Percentiles rank a stretch among this genome's conserved stretches.
Evolutionary conservation across 768 basidiomycete genomes (phyloP).

Genomic region (Phallus indusiatus): DNA sequence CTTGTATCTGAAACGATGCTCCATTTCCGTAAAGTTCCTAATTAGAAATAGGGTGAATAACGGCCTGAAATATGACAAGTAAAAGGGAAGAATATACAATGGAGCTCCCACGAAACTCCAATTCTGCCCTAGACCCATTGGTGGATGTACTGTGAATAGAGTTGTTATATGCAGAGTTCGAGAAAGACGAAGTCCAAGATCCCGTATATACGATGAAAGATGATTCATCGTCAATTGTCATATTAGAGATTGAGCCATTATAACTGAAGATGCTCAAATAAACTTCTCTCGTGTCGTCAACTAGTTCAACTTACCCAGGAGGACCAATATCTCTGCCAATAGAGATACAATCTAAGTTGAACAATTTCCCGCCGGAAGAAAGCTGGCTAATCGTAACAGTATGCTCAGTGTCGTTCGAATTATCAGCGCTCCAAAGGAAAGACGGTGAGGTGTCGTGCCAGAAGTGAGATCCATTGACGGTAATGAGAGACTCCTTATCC

Average conservation of each 20-base stretch:
- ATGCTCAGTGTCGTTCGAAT: not conserved
- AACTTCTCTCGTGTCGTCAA: not conserved
- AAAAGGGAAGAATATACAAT: not conserved
- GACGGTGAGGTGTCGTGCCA: not conserved
- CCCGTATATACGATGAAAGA: not conserved
- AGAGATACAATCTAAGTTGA: not conserved
- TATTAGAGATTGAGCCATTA: not conserved
- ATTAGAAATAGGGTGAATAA: not conserved
- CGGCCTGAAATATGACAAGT: not conserved
- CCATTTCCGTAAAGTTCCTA: not conserved
- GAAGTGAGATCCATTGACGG: not conserved
- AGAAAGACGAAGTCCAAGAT: not conserved
- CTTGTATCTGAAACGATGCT: not conserved
- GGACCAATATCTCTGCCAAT: not conserved
- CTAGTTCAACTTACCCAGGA: not conserved
- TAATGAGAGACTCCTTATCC: not conserved
- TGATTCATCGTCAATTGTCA: not conserved
- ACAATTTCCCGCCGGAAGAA: not conserved
- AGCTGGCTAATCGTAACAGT: not conserved
- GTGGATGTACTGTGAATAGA: not conserved
- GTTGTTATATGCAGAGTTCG: not conserved
- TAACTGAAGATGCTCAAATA: not conserved
- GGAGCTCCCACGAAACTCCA: not conserved
- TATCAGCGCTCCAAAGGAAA: not conserved
- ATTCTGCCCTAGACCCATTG: not conserved